Evolutionary conservation across 2,329 filamentous ascomycete genomes (phyloP), one percentile per base, ranked within the genome.

Genomic region (Gaeumannomyces tritici): DNA sequence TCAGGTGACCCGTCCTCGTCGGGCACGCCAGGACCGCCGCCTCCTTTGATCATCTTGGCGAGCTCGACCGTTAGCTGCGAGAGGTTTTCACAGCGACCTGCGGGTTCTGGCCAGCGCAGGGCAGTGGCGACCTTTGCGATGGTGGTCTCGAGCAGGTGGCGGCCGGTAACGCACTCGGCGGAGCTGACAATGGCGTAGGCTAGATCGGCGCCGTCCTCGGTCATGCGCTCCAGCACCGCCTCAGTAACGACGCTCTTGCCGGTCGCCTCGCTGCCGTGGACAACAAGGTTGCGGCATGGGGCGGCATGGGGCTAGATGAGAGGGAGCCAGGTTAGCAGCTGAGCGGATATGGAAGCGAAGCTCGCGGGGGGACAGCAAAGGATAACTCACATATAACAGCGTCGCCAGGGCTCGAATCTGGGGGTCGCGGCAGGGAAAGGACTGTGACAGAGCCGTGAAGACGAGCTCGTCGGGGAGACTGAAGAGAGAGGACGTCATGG

Each of bases 201-300:
- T 21, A 87, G 69, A 9, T 87, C 79, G 7, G 85, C 67, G 21
- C 57, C 26, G 18, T 65, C 18, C 21, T 67, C 61, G n/a, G 67
- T 69, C 15, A 83, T 76, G 1, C 71, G 70, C 31, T 81, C 71
- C 2, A 96, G 81, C 21, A 91, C 81, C 3, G 81, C 79, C 63
- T 80, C 79, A 4, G 88, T 79, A 60, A 96, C 82, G 59, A 84
- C 83, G 35, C 86, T 90, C 76, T 98, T 98, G 55, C 92, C 93
- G 0, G 93, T 96, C 2, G 91, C 89, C 69, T 93, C 87, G 33
- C 92, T 85, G 60, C 95, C 95, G 73, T 98, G 87, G 59, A 96
- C 74, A 27, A 97, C 86, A 13, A 97, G 73, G 64, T 90, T 89
- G 13, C 85, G 79, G 63, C 89, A 89, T 63, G 85, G 87, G 33